Evolutionary conservation across 345 rosid species (phyloP).

Genomic region (Eutrema yunnanense): DNA sequence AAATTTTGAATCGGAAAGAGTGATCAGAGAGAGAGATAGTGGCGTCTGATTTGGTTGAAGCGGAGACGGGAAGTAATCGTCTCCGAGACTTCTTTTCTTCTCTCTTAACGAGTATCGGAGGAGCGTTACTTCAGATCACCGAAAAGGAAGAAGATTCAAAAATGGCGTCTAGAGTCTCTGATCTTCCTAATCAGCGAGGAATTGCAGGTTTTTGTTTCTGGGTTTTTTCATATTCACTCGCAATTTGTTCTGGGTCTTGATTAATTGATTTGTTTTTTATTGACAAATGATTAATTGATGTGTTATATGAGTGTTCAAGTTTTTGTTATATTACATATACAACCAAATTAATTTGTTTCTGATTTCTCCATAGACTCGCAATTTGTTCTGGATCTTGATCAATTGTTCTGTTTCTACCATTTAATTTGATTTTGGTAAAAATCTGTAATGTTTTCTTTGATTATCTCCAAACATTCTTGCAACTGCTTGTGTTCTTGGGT

Average conservation of each 20-base stretch:
- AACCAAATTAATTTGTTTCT: not conserved
- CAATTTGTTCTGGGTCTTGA: too few species aligned
- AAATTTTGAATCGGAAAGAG: not conserved
- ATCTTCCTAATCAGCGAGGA: slow-evolving; percentile 27
- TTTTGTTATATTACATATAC: not conserved
- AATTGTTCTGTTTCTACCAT: not conserved
- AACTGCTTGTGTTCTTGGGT: not conserved
- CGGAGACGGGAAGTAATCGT: slow-evolving; percentile 49
- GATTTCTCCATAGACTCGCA: not conserved
- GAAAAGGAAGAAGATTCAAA: slow-evolving; percentile 23
- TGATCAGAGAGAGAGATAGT: slow-evolving; percentile 34
- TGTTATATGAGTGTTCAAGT: too few species aligned
- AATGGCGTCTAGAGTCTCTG: slow-evolving; percentile 45
- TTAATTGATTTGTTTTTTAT: too few species aligned
- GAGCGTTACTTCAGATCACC: slow-evolving; percentile 41
- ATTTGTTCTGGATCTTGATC: not conserved
- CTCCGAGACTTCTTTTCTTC: slow-evolving; percentile 63
- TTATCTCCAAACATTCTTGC: not conserved
- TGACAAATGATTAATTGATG: too few species aligned
- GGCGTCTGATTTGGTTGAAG: slow-evolving; percentile 41
- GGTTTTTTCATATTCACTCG: not conserved
- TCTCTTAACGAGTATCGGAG: slow-evolving; percentile 46
- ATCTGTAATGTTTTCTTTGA: not conserved
- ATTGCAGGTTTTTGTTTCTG: slow-evolving; percentile 27
- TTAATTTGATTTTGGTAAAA: not conserved